Base-by-base conservation (phyloP, 2,329 filamentous ascomycete species). In the Graphilbum sp. region DNA sequence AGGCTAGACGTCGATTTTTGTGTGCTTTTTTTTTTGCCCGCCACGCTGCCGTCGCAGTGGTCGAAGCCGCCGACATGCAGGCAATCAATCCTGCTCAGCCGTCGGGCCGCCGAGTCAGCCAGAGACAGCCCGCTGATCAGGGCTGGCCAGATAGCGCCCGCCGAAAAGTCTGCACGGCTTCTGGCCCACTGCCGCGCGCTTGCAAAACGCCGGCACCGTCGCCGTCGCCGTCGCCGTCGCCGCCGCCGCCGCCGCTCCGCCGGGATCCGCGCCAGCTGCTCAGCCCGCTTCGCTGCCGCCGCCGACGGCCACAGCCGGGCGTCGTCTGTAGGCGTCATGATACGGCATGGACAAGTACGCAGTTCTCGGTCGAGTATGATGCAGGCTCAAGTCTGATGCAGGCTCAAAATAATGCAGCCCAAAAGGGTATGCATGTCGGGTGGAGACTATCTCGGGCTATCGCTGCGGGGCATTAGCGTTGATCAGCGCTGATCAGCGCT, bases 51-150 rank as follows among this genome's bases (percentile, higher is more conserved):
- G 33, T 44, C 43, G 38, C 38, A 37, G 29, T 34, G 25, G 17
- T 43, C 43, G 21, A 32, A 38, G 31, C 43, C 43, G 20, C 37
- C 31, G 16, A 44, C 25, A 24, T 44, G 43, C 34, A 44, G 43
- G 36, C 43, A 44, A 19, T 44, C 43, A 15, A 62, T 49, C 48
- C 62, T 59, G 0, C 62, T 65, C 24, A 66, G 48, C 42, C 62
- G n/a, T n/a, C n/a, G n/a, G n/a, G n/a, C n/a, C n/a, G n/a, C n/a
- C n/a, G n/a, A n/a, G n/a, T n/a, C n/a, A n/a, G n/a, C n/a, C n/a
- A n/a, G n/a, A n/a, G n/a, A n/a, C n/a, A n/a, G n/a, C n/a, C n/a
- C n/a, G n/a, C n/a, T n/a, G n/a, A n/a, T n/a, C n/a, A n/a, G n/a
- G n/a, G n/a, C n/a, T n/a, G n/a, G n/a, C n/a, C n/a, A n/a, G n/a